Evolutionary conservation across 2,329 filamentous ascomycete genomes (phyloP), one percentile per base, ranked within the genome.

Genomic region (Dothideomycetes sp.): DNA sequence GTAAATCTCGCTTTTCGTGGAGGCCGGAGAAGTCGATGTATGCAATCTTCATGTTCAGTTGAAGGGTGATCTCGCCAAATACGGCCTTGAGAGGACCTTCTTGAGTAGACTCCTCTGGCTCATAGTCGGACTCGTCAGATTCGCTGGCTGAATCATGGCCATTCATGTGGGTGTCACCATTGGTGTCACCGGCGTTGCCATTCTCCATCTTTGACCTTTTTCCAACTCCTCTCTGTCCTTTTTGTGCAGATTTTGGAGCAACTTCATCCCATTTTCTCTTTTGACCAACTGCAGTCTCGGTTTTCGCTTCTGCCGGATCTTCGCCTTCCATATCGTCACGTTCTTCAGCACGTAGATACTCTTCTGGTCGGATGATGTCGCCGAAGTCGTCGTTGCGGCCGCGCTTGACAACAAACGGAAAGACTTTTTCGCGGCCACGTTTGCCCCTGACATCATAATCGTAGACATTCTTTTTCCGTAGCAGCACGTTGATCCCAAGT

Each of bases 201-300:
- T 43, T 47, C 9, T 44, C 38, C 8, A 31, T 39, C 48, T 44
- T 63, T 55, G 50, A 61, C 61, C 51, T 70, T 58, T 59, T 64
- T 45, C 63, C 62, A 51, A 66, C 12, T 5, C 15, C 19, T 19
- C 34, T 45, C 16, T 31, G 33, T 17, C 29, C 33, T 18, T 37
- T 38, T 17, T 36, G 45, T 9, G 36, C 43, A 17, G 35, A 31
- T 14, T 34, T 34, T 8, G 65, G 53, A 3, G 65, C 69, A 16
- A 75, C 64, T 44, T 93, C 86, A 48, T 89, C 84, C 86, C 89
- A 96, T 60, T 86, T 93, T 45, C 91, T 77, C 63, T 98, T 98
- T 65, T 89, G 88, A 14, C 89, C 91, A 15, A 94, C 72, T 9
- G 60, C 53, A 32, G 62, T 57, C 42, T 65, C 60, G 41, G 61